Percentiles rank a stretch among this genome's conserved stretches.
Evolutionary conservation across 352 stramenopile species (phyloP).

Genomic region (Globisporangium radiosum): DNA sequence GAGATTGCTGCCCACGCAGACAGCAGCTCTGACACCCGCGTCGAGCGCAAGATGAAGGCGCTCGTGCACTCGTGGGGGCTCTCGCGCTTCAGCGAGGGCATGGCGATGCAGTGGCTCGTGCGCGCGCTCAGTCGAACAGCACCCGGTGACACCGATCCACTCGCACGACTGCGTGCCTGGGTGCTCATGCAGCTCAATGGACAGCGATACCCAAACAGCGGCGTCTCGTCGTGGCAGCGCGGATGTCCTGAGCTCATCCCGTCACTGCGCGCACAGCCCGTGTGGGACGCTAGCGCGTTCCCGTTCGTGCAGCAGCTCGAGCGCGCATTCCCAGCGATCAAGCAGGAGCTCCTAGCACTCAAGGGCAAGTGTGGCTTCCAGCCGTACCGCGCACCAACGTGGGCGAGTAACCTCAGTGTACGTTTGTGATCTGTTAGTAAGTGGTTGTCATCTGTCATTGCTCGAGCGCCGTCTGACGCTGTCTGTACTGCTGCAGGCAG

Average conservation of each 20-base stretch:
- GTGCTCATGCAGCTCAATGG: conserved; percentile 64
- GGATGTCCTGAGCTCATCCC: conserved; percentile 67
- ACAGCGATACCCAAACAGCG: conserved; percentile 14
- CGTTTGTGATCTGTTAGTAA: conserved; percentile 1
- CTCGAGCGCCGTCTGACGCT: too few species aligned
- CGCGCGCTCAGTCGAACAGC: conserved; percentile 17
- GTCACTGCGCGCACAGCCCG: conserved; percentile 25
- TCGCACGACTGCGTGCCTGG: conserved; percentile 51
- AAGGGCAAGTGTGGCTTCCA: conserved; percentile 49
- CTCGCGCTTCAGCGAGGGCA: conserved; percentile 59
- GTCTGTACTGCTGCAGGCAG: conserved; percentile 20
- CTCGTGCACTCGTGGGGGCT: conserved; percentile 54
- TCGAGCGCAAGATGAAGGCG: conserved; percentile 33
- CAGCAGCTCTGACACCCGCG: not conserved
- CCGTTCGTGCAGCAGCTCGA: conserved; percentile 45
- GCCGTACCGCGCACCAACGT: conserved; percentile 68
- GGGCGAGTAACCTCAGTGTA: conserved; percentile 53
- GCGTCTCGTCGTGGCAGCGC: conserved; percentile 44
- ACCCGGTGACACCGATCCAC: conserved; percentile 12
- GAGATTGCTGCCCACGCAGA: not conserved
- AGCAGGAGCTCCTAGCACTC: conserved; percentile 52
- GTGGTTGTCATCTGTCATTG: not conserved
- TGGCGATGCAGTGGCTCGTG: conserved; percentile 55
- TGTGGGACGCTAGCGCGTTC: conserved; percentile 47
- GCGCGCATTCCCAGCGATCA: conserved; percentile 43